Evolutionary conservation across 1,284 basidiomycete genomes (phyloP).

Genomic region (Stereum hirsutum): DNA sequence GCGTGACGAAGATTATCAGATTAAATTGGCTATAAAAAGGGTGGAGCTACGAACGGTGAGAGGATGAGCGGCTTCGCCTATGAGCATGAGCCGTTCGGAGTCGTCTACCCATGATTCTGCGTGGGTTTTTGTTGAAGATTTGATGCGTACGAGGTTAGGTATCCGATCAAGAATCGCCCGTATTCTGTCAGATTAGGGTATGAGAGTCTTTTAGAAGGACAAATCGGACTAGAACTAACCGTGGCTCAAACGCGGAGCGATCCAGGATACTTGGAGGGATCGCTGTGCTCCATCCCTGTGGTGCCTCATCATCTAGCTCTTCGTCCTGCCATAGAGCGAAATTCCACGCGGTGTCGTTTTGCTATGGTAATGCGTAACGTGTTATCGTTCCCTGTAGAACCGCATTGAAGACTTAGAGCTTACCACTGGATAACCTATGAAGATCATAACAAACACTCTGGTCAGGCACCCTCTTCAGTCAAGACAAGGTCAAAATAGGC

Average conservation of each 20-base stretch:
- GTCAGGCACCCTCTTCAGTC: too few species aligned
- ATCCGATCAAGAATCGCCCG: too few species aligned
- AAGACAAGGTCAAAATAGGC: too few species aligned
- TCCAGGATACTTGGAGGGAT: not conserved
- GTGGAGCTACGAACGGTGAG: conserved; percentile 2
- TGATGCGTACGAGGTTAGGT: too few species aligned
- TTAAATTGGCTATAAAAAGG: not conserved
- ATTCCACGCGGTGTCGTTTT: too few species aligned
- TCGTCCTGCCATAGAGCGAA: not conserved
- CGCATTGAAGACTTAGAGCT: too few species aligned
- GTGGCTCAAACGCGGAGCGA: not conserved
- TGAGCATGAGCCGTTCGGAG: conserved; percentile 29
- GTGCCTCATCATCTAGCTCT: not conserved
- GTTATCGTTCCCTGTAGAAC: not conserved
- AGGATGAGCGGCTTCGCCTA: conserved; percentile 31
- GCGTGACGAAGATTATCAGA: not conserved
- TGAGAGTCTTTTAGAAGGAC: too few species aligned
- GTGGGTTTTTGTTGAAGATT: too few species aligned
- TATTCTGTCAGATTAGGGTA: too few species aligned
- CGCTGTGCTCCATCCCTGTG: not conserved
- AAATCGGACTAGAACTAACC: not conserved
- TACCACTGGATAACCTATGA: not conserved
- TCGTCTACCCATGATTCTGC: conserved; percentile 37
- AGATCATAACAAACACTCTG: not conserved
- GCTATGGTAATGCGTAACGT: conserved; percentile 1